A percentile compares a stretch with the other conserved stretches of the same genome.
Conservation (phyloP, 345 rosid species). For the Noccaea bulbosa region DNA sequence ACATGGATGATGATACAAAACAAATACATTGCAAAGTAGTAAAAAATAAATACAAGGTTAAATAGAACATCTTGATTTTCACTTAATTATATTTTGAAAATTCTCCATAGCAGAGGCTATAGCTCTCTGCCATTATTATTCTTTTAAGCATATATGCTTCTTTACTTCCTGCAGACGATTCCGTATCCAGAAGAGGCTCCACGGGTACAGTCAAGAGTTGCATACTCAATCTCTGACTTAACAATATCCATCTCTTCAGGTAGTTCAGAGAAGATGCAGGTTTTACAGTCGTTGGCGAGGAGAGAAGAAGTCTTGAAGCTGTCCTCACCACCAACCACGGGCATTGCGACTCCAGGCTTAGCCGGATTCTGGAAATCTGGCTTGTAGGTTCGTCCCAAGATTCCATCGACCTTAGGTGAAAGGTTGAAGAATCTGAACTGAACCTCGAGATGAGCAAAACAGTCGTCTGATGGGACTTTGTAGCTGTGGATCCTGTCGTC, state of each 20-base stretch:
- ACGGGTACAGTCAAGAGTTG: constrained; percentile 55
- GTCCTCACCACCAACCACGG: constrained; percentile 60
- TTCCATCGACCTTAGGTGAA: constrained; percentile 67
- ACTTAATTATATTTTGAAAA: constrained; percentile 22
- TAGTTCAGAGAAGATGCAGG: constrained; percentile 50
- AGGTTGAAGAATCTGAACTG: constrained; percentile 64
- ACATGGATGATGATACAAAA: constrained; percentile 27
- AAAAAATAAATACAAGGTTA: not conserved
- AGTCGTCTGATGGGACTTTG: constrained; percentile 59
- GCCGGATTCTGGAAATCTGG: constrained; percentile 72
- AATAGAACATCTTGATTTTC: not conserved
- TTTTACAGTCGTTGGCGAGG: constrained; percentile 47
- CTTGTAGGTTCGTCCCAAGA: constrained; percentile 64
- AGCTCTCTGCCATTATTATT: constrained; percentile 38
- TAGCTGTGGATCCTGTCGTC: constrained; percentile 65
- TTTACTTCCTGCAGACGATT: constrained; percentile 60
- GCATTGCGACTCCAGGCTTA: constrained; percentile 70
- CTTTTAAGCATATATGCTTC: constrained; percentile 1
- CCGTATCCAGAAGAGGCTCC: constrained; percentile 55
- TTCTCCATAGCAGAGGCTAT: constrained; percentile 34
- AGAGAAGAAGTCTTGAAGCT: constrained; percentile 61
- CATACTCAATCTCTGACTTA: constrained; percentile 43
- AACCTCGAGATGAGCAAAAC: constrained; percentile 71
- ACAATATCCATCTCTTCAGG: constrained; percentile 15
- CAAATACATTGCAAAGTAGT: constrained; percentile 19